Base-by-base conservation (phyloP, 2,329 filamentous ascomycete species). In the Myriosclerotinia curreyana region DNA sequence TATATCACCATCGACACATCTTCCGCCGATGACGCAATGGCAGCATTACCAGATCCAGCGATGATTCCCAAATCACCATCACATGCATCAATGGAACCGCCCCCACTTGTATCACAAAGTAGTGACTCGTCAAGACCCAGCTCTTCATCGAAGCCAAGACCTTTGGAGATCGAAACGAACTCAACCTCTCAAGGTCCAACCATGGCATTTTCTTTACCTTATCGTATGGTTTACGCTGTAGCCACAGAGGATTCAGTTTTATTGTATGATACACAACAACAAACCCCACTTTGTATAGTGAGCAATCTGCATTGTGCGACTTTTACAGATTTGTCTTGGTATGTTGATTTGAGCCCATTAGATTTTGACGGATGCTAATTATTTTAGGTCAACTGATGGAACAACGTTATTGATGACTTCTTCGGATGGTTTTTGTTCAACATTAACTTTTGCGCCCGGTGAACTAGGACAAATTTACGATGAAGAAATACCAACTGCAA, bases 291-390 rank as follows among this genome's bases (percentile, higher is more conserved):
- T 44, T 96, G 92, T 74, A 84, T 98, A 48, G 94, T 99, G 56
- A 98, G 92, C 83, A 99, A 99, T 73, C 79, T 99, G 69, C 95
- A 99, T 76, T 96, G 94, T 76, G 93, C 95, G 5, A 98, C 95
- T 0, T 99, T 99, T 74, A 99, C 95, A 0, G 95, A 99, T 75
- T 79, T 99, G 65, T 89, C 92, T 42, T 99, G 95, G 95, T 96
- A 85, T 76, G 87, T 77, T 25, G 31, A 74, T 64, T 75, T 70
- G n/a, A 34, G 15, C 11, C 46, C 3, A 34, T 38, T 15, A 22
- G 28, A 25, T 22, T 40, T 48, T 17, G 51, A 42, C 15, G 14
- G 0, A 38, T 40, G 55, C 68, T 71, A 65, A 62, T 46, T 36
- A 48, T 5, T 49, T 38, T 67, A 90, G 88, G 88, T 90, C 90